Evolutionary conservation across 2,329 filamentous ascomycete species (phyloP), one percentile per base, ranked within the genome.

Genomic region (Pseudonectria buxi): DNA sequence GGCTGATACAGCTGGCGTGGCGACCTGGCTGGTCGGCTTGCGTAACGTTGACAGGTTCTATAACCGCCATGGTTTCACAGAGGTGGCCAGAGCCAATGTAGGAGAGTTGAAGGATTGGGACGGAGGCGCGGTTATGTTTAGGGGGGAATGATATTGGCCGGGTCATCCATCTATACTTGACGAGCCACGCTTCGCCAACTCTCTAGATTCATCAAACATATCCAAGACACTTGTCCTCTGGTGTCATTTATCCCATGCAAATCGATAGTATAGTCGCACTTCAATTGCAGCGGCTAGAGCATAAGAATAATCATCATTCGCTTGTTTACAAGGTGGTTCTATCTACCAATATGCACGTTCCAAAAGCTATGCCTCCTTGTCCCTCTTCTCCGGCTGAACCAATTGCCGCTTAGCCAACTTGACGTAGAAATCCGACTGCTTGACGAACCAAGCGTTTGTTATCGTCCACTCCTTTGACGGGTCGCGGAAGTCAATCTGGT

Each of bases 401-500:
- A 74, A 44, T 3, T 68, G 57, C 28, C 70, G 58, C 30, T 62
- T 38, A 30, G 62, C 54, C 33, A 74, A 72, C 28, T 57, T 58
- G 12, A 64, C 62, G 39, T 64, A 57, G 45, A 78, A 78, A 52
- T 76, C 69, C 16, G 66, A 62, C 50, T 78, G 76, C 56, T 77
- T 75, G 33, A 79, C 72, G 40, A 80, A 79, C 76, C 76, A 80
- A 3, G 75, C 72, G 45, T 80, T 79, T 32, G 73, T 66, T 14
- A 76, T 57, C 46, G 67, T 67, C 74, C 76, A 79, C 44, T 79
- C 74, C 39, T 68, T 65, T 12, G 50, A 58, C 0, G 73, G 72
- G 49, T 77, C 66, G 35, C 70, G 63, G 33, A 79, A 72, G 16
- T 63, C 47, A 28, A 79, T 68, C 74, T 78, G 39, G 0, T 6